Conservation (phyloP, 1,284 basidiomycete species). For the Bjerkandera adusta region DNA sequence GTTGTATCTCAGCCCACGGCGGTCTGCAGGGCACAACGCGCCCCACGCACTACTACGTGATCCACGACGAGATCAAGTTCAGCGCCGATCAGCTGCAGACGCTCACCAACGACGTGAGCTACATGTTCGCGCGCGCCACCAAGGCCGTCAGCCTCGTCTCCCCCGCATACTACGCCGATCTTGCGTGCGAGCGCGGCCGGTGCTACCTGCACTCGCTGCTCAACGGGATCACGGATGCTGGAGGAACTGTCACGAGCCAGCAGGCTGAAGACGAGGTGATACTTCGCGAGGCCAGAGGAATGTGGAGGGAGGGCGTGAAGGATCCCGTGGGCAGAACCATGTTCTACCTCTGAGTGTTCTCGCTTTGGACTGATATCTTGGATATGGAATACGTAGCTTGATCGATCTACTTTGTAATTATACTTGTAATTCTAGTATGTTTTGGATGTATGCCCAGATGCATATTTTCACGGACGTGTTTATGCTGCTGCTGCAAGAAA, state of each 20-base stretch:
- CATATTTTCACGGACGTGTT: too few species aligned
- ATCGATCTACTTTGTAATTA: too few species aligned
- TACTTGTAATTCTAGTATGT: too few species aligned
- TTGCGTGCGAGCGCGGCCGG: conserved; percentile 75
- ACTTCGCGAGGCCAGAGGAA: conserved; percentile 44
- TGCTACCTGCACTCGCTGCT: conserved; percentile 71
- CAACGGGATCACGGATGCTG: conserved; percentile 46
- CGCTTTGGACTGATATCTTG: too few species aligned
- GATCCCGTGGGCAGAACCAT: conserved; percentile 55
- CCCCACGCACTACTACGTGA: conserved; percentile 76
- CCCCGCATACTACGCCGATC: conserved; percentile 73
- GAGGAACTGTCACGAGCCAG: conserved; percentile 29
- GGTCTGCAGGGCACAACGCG: conserved; percentile 51
- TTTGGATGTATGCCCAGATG: too few species aligned
- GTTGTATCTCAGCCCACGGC: conserved; percentile 24
- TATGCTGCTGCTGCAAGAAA: too few species aligned
- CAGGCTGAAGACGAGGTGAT: conserved; percentile 45
- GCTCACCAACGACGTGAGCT: conserved; percentile 59
- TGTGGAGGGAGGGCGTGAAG: conserved; percentile 63
- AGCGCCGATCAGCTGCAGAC: conserved; percentile 63
- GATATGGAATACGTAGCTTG: too few species aligned
- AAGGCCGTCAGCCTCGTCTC: conserved; percentile 79
- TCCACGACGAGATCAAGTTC: conserved; percentile 72
- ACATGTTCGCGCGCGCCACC: conserved; percentile 77
- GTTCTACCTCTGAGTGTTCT: conserved; percentile 71